Percentiles rank a stretch among this genome's conserved stretches.
Conservation (phyloP, 352 stramenopile genomes). For the Peronospora farinosa region DNA sequence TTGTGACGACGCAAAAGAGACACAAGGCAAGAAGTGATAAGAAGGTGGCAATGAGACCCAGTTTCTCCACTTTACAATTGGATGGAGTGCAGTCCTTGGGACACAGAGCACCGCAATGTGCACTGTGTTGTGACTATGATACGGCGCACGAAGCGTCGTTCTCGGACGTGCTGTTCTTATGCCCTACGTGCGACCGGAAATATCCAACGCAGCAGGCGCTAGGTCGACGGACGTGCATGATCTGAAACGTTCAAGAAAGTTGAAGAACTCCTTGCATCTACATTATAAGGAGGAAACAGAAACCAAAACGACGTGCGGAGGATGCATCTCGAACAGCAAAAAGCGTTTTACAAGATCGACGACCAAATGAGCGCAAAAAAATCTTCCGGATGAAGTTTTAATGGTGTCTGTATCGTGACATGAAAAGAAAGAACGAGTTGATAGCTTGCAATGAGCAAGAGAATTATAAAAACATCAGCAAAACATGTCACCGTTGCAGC, state of each 20-base stretch:
- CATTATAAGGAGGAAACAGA: slow-evolving; percentile 5
- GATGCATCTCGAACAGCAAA: not conserved
- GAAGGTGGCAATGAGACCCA: slow-evolving; percentile 17
- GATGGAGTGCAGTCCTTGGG: slow-evolving; percentile 20
- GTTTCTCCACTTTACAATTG: slow-evolving; percentile 43
- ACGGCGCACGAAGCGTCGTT: slow-evolving; percentile 31
- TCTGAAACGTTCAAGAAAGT: slow-evolving; percentile 18
- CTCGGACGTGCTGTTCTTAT: slow-evolving; percentile 60
- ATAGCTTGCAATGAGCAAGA: slow-evolving; percentile 8
- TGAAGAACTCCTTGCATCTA: slow-evolving; percentile 1
- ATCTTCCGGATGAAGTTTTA: slow-evolving; percentile 28
- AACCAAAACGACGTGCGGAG: slow-evolving; percentile 1
- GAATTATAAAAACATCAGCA: slow-evolving; percentile 6
- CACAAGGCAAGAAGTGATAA: not conserved
- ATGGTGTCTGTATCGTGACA: slow-evolving; percentile 21
- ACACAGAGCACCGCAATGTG: slow-evolving; percentile 45
- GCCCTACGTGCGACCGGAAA: slow-evolving; percentile 68
- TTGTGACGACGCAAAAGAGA: slow-evolving; percentile 7
- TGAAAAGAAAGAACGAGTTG: slow-evolving; percentile 8
- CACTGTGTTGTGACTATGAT: slow-evolving; percentile 50
- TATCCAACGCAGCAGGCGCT: slow-evolving; percentile 75
- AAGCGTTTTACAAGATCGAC: not conserved
- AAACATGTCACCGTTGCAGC: slow-evolving; percentile 1
- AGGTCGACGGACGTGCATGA: slow-evolving; percentile 44
- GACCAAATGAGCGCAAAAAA: slow-evolving; percentile 6